Evolutionary conservation across 23 red algal species (phyloP).

Genomic region (Agarophyton chilense): DNA sequence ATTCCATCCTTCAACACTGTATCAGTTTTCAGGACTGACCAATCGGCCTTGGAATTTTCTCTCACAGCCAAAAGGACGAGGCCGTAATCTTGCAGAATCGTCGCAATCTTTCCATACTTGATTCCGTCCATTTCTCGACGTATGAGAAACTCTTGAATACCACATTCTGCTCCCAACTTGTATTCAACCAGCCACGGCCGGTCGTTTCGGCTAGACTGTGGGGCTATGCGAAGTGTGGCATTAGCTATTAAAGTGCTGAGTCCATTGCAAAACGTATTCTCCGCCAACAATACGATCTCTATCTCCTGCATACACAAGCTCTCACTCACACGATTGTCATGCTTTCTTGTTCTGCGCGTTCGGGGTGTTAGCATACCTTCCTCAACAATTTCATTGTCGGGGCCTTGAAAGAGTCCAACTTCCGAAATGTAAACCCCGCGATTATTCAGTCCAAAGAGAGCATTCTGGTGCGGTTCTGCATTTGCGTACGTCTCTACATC

Average conservation of each 20-base stretch:
- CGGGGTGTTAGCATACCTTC: not conserved
- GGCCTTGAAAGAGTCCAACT: not conserved
- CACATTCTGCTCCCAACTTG: conserved; percentile 64
- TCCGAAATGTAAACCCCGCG: not conserved
- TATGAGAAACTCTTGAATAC: conserved; percentile 52
- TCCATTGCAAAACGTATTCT: conserved; percentile 87
- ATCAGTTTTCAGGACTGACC: conserved; percentile 17
- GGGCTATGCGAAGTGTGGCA: conserved; percentile 66
- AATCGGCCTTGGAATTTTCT: conserved; percentile 29
- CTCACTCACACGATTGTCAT: conserved; percentile 32
- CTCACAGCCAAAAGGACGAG: conserved; percentile 69
- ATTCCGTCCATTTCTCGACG: conserved; percentile 45
- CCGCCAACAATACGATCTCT: conserved; percentile 65
- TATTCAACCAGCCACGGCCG: conserved; percentile 78
- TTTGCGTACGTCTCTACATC: not conserved
- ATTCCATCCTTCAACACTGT: conserved; percentile 18
- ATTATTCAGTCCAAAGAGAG: not conserved
- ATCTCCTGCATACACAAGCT: conserved; percentile 79
- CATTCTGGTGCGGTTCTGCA: not conserved
- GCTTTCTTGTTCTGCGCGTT: conserved; percentile 22
- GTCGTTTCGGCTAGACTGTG: conserved; percentile 48
- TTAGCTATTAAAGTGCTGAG: conserved; percentile 82
- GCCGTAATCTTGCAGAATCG: conserved; percentile 67
- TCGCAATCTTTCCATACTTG: conserved; percentile 50
- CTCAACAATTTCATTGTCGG: not conserved